phyloP scores from a whole-genome alignment of 345 rosid species.

The Salix purpurea region DNA sequence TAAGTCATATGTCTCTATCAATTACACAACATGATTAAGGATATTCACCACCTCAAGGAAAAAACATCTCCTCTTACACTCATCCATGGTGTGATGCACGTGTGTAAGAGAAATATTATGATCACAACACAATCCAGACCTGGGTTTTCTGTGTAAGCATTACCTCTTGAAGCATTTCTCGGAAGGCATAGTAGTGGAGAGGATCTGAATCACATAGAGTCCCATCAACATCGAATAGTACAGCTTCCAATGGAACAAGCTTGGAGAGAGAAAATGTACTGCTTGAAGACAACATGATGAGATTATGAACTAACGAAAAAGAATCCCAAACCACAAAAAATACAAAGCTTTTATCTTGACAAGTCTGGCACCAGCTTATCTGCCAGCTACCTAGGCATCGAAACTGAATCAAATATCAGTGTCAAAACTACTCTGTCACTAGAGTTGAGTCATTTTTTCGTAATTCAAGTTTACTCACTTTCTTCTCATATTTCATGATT shows the following conservation, averaged over 20 bases:
- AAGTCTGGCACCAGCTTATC: neutral
- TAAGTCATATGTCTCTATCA: neutral
- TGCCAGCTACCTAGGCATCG: neutral
- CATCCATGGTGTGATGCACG: neutral
- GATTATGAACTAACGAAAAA: neutral
- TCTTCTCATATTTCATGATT: neutral
- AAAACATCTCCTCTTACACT: neutral
- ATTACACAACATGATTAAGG: neutral
- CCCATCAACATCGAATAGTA: constrained; percentile 91
- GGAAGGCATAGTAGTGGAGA: constrained; percentile 60
- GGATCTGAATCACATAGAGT: constrained; percentile 98
- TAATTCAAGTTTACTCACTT: neutral
- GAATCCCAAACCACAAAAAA: neutral
- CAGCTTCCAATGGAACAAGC: constrained; percentile 71
- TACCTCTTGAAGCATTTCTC: constrained; percentile 75
- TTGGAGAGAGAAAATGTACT: constrained; percentile 52
- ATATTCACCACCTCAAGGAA: neutral
- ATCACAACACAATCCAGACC: neutral
- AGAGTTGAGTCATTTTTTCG: neutral
- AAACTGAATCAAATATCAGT: neutral
- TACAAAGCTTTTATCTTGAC: neutral
- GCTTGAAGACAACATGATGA: constrained; percentile 12
- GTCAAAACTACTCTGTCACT: neutral
- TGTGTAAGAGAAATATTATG: neutral
- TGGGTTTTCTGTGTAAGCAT: neutral